phyloP scores from a whole-genome alignment of 805 yeast genomes.

The Wickerhamiella lipophila region DNA sequence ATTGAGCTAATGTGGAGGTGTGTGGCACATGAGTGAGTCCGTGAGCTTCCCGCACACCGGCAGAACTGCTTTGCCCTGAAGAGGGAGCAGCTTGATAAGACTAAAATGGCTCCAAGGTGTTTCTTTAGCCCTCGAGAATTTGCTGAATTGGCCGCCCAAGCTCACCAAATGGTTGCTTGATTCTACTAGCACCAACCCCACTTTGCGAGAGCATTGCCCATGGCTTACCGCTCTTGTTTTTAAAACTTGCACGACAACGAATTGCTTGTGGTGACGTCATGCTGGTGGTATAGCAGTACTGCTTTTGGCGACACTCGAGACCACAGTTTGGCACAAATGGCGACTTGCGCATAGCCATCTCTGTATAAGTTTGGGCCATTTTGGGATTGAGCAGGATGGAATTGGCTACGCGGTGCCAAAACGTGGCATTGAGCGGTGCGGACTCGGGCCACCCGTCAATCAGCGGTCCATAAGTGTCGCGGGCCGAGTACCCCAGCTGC shows the following conservation, averaged over 20 bases:
- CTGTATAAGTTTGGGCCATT: slow-evolving; percentile 39
- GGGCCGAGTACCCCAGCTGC: slow-evolving; percentile 52
- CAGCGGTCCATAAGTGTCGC: slow-evolving; percentile 39
- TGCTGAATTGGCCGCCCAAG: neutral
- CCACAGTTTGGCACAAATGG: slow-evolving; percentile 42
- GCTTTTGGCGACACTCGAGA: slow-evolving; percentile 27
- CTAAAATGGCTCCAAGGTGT: too few relatives aligned
- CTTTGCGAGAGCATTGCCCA: neutral
- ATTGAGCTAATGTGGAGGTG: too few relatives aligned
- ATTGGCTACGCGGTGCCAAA: slow-evolving; percentile 49
- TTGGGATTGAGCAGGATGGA: slow-evolving; percentile 33
- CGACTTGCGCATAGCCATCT: slow-evolving; percentile 40
- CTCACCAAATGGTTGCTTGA: neutral
- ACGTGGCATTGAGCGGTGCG: slow-evolving; percentile 53
- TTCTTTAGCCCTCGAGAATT: neutral
- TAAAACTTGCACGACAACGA: slow-evolving; percentile 16
- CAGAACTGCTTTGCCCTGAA: too few relatives aligned
- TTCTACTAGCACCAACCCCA: neutral
- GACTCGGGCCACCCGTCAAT: slow-evolving; percentile 39
- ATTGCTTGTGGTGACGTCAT: slow-evolving; percentile 25
- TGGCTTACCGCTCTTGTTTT: neutral
- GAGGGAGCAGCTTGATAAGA: too few relatives aligned
- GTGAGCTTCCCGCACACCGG: too few relatives aligned
- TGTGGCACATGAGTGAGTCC: too few relatives aligned
- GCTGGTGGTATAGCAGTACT: slow-evolving; percentile 32